phyloP scores from a whole-genome alignment of 2,329 filamentous ascomycete genomes.

The Cercospora sojina region DNA sequence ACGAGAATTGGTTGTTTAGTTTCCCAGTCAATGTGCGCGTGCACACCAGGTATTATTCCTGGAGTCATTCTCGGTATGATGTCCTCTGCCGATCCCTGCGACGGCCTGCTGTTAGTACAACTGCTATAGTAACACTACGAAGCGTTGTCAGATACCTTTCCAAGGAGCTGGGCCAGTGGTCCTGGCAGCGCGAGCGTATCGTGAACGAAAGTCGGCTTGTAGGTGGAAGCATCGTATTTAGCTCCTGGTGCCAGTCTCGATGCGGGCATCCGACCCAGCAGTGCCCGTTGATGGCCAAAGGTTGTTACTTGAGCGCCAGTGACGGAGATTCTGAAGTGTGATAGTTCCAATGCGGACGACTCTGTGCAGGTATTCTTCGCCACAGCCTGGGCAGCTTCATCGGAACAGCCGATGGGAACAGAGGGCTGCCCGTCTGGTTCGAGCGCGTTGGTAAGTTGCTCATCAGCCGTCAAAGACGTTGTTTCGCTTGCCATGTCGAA shows the following conservation, averaged over 20 bases:
- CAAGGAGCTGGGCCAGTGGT: constrained; percentile 37
- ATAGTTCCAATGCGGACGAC: neutral
- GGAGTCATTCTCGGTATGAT: constrained; percentile 34
- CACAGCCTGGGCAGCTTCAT: neutral
- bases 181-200: constrained; percentile 53
- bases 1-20: constrained; percentile 28
- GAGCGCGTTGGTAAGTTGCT: neutral
- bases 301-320: constrained; percentile 11
- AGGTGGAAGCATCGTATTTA: constrained; percentile 47
- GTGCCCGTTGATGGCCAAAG: constrained; percentile 29
- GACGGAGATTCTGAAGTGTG: neutral
- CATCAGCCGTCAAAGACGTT: neutral
- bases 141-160: constrained; percentile 21
- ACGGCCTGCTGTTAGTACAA: neutral
- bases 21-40: constrained; percentile 24
- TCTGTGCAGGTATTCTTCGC: neutral
- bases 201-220: constrained; percentile 55
- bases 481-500: neutral
- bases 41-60: constrained; percentile 28
- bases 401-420: neutral
- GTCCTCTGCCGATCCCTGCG: constrained; percentile 22
- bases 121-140: neutral
- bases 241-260: constrained; percentile 46
- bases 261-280: constrained; percentile 40
- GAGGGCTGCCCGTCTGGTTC: neutral